Conservation (phyloP, 164 flowering plant genomes). For the Kalanchoe fedtschenkoi region DNA sequence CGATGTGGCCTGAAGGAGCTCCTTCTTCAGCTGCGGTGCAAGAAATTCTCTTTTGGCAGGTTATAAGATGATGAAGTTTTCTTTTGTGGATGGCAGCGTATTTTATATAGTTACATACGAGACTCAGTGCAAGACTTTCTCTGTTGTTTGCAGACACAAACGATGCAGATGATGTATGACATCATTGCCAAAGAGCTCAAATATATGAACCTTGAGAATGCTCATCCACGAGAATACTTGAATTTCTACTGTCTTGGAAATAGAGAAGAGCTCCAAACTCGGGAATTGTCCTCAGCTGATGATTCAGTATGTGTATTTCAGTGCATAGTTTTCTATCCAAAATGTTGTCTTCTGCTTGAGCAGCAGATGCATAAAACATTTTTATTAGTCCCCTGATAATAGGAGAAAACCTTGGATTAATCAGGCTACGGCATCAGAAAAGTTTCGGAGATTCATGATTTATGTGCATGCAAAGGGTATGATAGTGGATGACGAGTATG, state of each 20-base stretch:
- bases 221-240: conserved; percentile 49
- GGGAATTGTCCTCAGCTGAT: conserved; percentile 7
- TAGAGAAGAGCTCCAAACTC: conserved; percentile 26
- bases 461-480: conserved; percentile 70
- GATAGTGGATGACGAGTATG: conserved; percentile 65
- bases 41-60: conserved; percentile 70
- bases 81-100: background rate
- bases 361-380: background rate
- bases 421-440: conserved; percentile 24
- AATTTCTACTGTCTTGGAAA: conserved; percentile 70
- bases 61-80: conserved; percentile 5
- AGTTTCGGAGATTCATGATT: conserved; percentile 45
- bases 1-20: conserved; percentile 77
- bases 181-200: conserved; percentile 42
- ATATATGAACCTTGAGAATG: conserved; percentile 19
- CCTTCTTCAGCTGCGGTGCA: conserved; percentile 53
- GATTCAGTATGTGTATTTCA: conserved; percentile 10
- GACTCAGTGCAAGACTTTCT: background rate
- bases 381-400: background rate
- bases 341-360: background rate
- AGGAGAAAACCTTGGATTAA: background rate
- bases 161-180: conserved; percentile 67
- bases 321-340: background rate
- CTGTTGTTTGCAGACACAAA: conserved; percentile 35
- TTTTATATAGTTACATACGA: background rate